Evolutionary conservation across 2,329 filamentous ascomycete species (phyloP).

Genomic region (Colletotrichum aenigma): DNA sequence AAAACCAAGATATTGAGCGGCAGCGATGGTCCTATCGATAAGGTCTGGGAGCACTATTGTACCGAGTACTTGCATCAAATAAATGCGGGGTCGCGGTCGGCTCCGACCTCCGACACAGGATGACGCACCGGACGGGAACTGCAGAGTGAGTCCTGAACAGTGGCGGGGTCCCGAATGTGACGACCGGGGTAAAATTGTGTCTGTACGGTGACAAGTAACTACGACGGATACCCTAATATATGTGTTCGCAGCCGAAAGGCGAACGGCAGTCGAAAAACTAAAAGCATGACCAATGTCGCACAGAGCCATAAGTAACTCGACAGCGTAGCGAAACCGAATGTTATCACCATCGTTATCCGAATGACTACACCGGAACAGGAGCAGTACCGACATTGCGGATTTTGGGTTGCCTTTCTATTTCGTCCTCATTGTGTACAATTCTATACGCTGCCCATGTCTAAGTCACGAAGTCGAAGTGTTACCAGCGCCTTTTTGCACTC

Average conservation of each 20-base stretch:
- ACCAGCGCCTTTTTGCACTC: constrained; percentile 2
- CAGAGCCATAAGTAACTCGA: not conserved
- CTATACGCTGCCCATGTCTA: not conserved
- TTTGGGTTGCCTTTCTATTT: not conserved
- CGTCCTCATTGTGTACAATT: not conserved
- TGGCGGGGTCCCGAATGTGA: not conserved
- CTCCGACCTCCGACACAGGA: constrained; percentile 6
- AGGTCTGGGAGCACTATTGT: not conserved
- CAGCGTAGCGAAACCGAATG: not conserved
- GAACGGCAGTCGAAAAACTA: not conserved
- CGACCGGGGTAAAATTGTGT: not conserved
- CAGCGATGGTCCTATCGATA: not conserved
- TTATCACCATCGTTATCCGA: not conserved
- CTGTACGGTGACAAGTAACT: not conserved
- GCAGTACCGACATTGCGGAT: not conserved
- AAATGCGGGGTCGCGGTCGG: not conserved
- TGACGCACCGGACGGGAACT: not conserved
- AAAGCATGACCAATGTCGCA: not conserved
- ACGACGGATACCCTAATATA: not conserved
- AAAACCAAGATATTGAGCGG: not conserved
- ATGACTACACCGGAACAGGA: not conserved
- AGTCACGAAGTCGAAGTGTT: constrained; percentile 3
- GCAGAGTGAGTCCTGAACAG: not conserved
- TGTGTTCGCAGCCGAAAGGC: not conserved
- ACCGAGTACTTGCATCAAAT: not conserved